Percentiles rank a stretch among this genome's conserved stretches.
Evolutionary conservation across 495 filamentous ascomycete species (phyloP).

Genomic region (Neurospora sp.): DNA sequence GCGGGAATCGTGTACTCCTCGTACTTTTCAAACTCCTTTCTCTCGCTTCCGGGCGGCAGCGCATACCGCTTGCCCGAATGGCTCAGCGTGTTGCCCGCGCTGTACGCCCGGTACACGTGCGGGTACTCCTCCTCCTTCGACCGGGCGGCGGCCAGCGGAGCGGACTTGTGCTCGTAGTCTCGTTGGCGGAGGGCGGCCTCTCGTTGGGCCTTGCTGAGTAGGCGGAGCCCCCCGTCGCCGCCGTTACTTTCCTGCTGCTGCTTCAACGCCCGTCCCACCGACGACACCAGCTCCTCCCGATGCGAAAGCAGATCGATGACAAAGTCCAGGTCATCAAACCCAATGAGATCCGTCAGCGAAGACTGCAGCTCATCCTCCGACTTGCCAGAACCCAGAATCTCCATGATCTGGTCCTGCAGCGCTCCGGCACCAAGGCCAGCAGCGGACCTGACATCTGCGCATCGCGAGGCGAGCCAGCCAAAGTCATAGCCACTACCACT

Average conservation of each 20-base stretch:
- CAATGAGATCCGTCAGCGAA: slow-evolving; percentile 79
- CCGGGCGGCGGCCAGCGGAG: slow-evolving; percentile 49
- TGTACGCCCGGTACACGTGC: slow-evolving; percentile 79
- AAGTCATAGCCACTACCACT: slow-evolving; percentile 27
- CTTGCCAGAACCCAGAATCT: slow-evolving; percentile 53
- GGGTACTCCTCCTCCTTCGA: slow-evolving; percentile 67
- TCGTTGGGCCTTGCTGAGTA: slow-evolving; percentile 67
- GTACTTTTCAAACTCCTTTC: slow-evolving; percentile 53
- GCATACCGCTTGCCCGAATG: slow-evolving; percentile 66
- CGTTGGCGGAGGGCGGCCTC: slow-evolving; percentile 61
- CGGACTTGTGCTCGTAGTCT: slow-evolving; percentile 75
- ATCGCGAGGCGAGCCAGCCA: slow-evolving; percentile 58
- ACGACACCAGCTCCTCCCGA: slow-evolving; percentile 48
- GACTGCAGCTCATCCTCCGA: slow-evolving; percentile 80
- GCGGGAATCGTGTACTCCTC: slow-evolving; percentile 85
- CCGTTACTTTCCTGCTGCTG: slow-evolving; percentile 15
- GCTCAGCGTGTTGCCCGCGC: slow-evolving; percentile 73
- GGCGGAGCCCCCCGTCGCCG: slow-evolving; percentile 38
- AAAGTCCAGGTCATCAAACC: slow-evolving; percentile 84
- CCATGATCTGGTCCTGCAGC: slow-evolving; percentile 61
- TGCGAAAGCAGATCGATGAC: slow-evolving; percentile 74
- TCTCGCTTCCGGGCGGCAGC: slow-evolving; percentile 55
- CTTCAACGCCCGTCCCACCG: slow-evolving; percentile 11
- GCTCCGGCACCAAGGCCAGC: slow-evolving; percentile 50
- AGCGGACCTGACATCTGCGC: slow-evolving; percentile 45